A percentile compares a stretch with the other conserved stretches of the same genome.
phyloP scores from a whole-genome alignment of 371 early-diverging fungal species.

The Apophysomyces sp. region DNA sequence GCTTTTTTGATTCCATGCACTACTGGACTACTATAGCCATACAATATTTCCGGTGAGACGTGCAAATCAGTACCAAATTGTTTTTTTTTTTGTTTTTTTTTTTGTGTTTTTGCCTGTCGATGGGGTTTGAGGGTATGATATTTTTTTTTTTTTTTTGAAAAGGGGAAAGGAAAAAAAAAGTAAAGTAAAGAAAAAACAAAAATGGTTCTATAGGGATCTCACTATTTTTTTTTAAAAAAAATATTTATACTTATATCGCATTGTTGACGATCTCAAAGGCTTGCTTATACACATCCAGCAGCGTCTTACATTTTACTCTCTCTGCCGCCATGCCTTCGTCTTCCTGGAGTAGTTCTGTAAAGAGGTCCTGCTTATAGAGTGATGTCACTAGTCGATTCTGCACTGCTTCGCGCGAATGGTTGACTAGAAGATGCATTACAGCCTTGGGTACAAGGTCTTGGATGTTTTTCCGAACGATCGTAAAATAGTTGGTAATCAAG shows the following conservation, averaged over 20 bases:
- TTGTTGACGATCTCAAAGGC: conserved; percentile 83
- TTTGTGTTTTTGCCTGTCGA: too few species aligned
- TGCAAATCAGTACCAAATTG: too few species aligned
- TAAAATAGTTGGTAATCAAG: conserved; percentile 30
- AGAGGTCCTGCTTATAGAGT: conserved; percentile 80
- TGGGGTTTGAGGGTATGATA: too few species aligned
- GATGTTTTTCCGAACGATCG: conserved; percentile 67
- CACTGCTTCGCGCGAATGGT: conserved; percentile 72
- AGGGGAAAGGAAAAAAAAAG: not conserved
- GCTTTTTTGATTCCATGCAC: too few species aligned
- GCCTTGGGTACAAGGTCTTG: conserved; percentile 93
- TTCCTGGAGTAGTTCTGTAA: conserved; percentile 79
- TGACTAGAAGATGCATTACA: conserved; percentile 84
- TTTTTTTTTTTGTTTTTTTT: too few species aligned
- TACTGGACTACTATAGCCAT: too few species aligned
- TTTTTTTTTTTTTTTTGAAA: not conserved
- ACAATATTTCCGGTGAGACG: too few species aligned
- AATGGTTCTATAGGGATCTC: not conserved
- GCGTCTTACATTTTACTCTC: conserved; percentile 77
- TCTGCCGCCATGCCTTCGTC: conserved; percentile 79
- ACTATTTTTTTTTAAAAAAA: conserved; percentile 6
- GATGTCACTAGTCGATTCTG: conserved; percentile 85
- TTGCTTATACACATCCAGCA: conserved; percentile 82
- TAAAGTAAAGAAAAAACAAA: not conserved
- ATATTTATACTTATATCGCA: conserved; percentile 65